Evolutionary conservation across 163 green algal genomes (phyloP), one percentile per base, ranked within the genome.

Genomic region (Chloroidium sp.): DNA sequence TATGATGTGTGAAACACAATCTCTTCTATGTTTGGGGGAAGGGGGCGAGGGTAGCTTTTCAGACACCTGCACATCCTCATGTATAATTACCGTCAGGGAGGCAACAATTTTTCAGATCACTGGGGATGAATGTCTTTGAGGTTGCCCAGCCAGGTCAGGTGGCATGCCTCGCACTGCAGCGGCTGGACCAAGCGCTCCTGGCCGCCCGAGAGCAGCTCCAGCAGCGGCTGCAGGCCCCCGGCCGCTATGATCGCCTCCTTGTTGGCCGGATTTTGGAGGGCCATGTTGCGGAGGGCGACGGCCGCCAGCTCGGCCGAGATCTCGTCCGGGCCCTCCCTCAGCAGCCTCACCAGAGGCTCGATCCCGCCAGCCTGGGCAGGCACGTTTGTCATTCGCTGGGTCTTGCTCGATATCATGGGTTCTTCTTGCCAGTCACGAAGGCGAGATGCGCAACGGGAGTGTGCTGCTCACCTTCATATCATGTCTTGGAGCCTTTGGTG

Each of bases 221-320:
- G 69, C 59, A 89, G 83, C 12, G 85, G 82, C 75, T 82, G 61
- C 76, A 89, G 62, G 6, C 85, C 85, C 2, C 82, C 82, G 14
- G 74, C 85, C 60, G 77, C 79, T 74, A 82, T 64, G 61, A 89
- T 86, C 36, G 82, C 85, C 58, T 60, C 57, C 14, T 83, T 78
- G 62, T 85, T 87, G 4, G 69, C 59, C 59, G 78, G 61, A 62
- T 87, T 87, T 13, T 81, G 82, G 6, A 86, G 75, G 3, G 82
- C 83, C 79, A 87, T n/a, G 62, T 89, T 89, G 62, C 85, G 82
- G 69, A 89, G 76, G 4, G 78, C 85, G 62, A 89, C 85, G 58
- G 85, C 85, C 36, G 85, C 75, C 67, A 89, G 82, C 80, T 89
- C 85, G 14, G 85, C 85, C 36, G 81, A 79, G 14, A 87, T 82